Evolutionary conservation across 306 rosid genomes (phyloP), one percentile per base, ranked within the genome.

Genomic region (Inga leiocalycina): DNA sequence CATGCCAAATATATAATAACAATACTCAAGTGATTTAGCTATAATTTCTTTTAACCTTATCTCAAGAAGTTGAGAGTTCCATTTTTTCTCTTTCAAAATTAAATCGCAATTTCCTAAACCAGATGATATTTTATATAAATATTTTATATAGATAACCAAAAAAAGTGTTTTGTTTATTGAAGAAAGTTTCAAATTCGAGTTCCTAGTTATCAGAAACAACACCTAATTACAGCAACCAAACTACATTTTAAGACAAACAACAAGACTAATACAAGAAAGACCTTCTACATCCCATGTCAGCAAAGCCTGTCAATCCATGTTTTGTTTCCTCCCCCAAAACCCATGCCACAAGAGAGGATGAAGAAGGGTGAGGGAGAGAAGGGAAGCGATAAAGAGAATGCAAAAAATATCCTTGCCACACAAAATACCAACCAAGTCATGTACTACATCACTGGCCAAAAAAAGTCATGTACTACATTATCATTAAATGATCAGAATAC

Each of bases 401-500:
- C 35, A 70, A 76, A 80, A 77, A 84, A 66, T 79, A 62, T 46
- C 71, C 75, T 83, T 79, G 70, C 71, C 81, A 82, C 49, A 87
- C 20, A 69, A 62, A 84, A 41, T 6, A 69, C 6, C 76, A 76
- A 49, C 48, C 24, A 81, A 44, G 32, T 72, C n/a, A 19, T 48
- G 79, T 79, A 54, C 44, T 77, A 71, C 65, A 81, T 44, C 41
- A 37, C 41, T 4, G 41, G 41, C 41, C 41, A 37, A 37, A 37
- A 37, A 37, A 81, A 34, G n/a, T 72, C 30, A 19, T 57, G 79
- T 79, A 56, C 44, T 77, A 62, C 70, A 81, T 44, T 56, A 24
- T 32, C 48, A 56, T 82, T 81, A 74, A 77, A 80, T 76, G 69
- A 80, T 74, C 32, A 39, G 44, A 82, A 66, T 92, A 96, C 99